These are phyloP conservation scores for Lodderomyces oxycetoniae DNA, from an alignment of 1,139 yeast species.

Conservation along the genomic window DNA sequence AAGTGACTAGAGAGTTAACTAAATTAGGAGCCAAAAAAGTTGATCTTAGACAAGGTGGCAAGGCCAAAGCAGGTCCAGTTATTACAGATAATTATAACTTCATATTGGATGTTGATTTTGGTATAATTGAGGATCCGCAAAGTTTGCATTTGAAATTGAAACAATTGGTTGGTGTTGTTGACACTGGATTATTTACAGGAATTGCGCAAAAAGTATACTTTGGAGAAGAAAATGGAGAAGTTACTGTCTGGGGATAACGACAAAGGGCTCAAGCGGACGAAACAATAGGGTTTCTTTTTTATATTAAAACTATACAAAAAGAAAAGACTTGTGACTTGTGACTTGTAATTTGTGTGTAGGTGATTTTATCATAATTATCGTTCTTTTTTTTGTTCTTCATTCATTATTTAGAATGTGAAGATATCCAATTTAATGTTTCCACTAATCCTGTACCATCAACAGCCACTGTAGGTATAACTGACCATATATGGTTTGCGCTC, in stretches of 20 bases:
- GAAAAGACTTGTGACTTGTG: too few species aligned
- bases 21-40: slow-evolving; percentile 64
- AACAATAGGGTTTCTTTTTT: too few species aligned
- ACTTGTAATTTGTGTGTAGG: too few species aligned
- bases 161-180: slow-evolving; percentile 87
- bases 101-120: slow-evolving; percentile 91
- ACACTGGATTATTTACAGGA: slow-evolving; percentile 79
- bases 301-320: neutral
- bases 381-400: neutral
- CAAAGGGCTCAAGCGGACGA: too few species aligned
- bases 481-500: slow-evolving; percentile 61
- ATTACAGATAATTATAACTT: slow-evolving; percentile 95
- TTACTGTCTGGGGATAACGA: slow-evolving; percentile 26
- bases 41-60: slow-evolving; percentile 75
- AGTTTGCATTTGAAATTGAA: slow-evolving; percentile 64
- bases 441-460: slow-evolving; percentile 71
- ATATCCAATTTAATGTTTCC: slow-evolving; percentile 72
- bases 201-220: slow-evolving; percentile 80
- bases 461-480: slow-evolving; percentile 73
- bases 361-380: too few species aligned
- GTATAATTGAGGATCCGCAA: slow-evolving; percentile 60
- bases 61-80: slow-evolving; percentile 97
- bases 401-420: slow-evolving; percentile 48
- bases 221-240: slow-evolving; percentile 76
- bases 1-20: slow-evolving; percentile 60